Conservation (phyloP, 2,329 filamentous ascomycete species). For the Paecilomyces variotii region DNA sequence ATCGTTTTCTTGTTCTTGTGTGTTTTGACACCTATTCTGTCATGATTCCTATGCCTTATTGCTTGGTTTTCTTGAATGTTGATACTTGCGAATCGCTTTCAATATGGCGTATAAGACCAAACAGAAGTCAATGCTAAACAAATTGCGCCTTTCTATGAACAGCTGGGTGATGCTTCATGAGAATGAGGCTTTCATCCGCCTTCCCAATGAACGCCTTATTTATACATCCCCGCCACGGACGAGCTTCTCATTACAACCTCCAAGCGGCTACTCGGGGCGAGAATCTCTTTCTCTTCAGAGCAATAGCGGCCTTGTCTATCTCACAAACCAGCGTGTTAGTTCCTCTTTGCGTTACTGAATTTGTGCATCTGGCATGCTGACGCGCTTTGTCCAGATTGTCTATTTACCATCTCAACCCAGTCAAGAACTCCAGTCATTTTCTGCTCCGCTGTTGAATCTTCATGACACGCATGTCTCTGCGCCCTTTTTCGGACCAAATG, state of each 20-base stretch:
- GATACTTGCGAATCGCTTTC: not conserved
- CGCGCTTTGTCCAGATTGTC: slow-evolving; percentile 55
- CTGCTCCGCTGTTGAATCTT: slow-evolving; percentile 76
- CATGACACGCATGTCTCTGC: slow-evolving; percentile 79
- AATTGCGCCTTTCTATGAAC: slow-evolving; percentile 10
- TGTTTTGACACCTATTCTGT: not conserved
- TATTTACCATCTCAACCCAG: slow-evolving; percentile 72
- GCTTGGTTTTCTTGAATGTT: not conserved
- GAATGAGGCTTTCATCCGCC: slow-evolving; percentile 64
- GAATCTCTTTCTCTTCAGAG: slow-evolving; percentile 62
- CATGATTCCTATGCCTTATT: not conserved
- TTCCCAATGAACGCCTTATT: slow-evolving; percentile 74
- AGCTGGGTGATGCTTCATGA: slow-evolving; percentile 92
- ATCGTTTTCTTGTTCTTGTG: not conserved
- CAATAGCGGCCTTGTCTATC: slow-evolving; percentile 65
- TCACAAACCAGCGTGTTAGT: slow-evolving; percentile 77
- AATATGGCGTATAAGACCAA: slow-evolving; percentile 3
- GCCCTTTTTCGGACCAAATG: slow-evolving; percentile 88
- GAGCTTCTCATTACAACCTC: slow-evolving; percentile 64
- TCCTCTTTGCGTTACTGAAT: slow-evolving; percentile 2
- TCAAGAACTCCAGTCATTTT: slow-evolving; percentile 71
- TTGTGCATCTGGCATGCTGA: slow-evolving; percentile 7
- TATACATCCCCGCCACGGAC: slow-evolving; percentile 75
- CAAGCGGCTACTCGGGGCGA: slow-evolving; percentile 56
- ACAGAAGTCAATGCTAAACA: slow-evolving; percentile 11